Base-by-base conservation (phyloP, 2,329 filamentous ascomycete genomes). In the Neoarthrinium moseri region DNA sequence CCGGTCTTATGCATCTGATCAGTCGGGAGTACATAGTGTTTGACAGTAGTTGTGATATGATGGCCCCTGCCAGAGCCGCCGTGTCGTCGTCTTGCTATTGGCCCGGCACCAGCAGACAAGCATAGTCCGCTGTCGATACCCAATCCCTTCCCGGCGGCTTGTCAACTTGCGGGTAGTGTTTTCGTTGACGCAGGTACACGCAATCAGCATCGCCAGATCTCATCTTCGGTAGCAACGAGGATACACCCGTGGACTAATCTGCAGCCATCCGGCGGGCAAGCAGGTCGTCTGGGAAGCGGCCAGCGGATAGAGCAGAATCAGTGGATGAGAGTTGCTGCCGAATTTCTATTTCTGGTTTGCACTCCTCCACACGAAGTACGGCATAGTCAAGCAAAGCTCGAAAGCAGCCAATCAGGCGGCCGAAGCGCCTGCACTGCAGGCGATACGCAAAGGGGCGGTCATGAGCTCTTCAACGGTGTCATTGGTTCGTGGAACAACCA, bases 361-460 rank as follows among this genome's bases (percentile, higher is more conserved):
- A n/a, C n/a, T n/a, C n/a, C n/a, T n/a, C n/a, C n/a, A n/a, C n/a
- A n/a, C 24, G 15, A 23, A 32, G 33, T 15, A 27, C 21, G 11
- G 18, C 15, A 41, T 22, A 32, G 23, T 17, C 18, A 15, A 18
- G 17, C 24, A 20, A 20, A 18, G 20, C 18, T 18, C 20, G 33
- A 38, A n/a, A 32, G 12, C 23, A 39, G 34, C 43, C 43, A 45
- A 45, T 45, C 34, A 39, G 33, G 11, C n/a, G 11, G n/a, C 34
- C 32, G 15, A 32, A 22, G n/a, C 17, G 43, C 43, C 23, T 12
- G 18, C 11, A 21, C 30, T n/a, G 17, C 17, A 22, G 26, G 34
- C 33, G 43, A 39, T 45, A 45, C 43, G 43, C 43, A 45, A 29
- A n/a, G n/a, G 23, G 20, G 23, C 29, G 43, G 34, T 23, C 6